Conservation (phyloP, 345 rosid species). For the Triadica sebifera region DNA sequence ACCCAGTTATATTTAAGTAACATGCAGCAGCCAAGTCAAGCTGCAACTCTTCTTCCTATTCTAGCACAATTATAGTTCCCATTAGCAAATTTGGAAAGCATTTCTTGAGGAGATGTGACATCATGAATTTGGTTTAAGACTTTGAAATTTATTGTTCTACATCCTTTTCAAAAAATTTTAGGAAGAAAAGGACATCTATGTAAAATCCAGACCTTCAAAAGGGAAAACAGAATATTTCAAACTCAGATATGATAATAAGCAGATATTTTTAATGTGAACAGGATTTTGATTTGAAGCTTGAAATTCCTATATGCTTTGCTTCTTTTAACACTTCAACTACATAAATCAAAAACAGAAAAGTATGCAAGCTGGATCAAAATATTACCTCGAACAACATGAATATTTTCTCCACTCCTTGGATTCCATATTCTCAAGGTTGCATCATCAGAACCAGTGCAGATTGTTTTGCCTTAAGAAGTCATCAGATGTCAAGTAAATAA, state of each 20-base stretch:
- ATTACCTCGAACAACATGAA: conserved; percentile 69
- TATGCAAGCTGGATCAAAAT: neutral
- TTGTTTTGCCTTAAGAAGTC: conserved; percentile 61
- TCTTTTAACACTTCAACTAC: neutral
- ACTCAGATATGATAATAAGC: neutral
- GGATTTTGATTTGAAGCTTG: neutral
- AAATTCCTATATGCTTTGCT: neutral
- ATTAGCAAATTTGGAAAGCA: too few relatives aligned
- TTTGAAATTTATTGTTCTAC: too few relatives aligned
- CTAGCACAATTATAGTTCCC: too few relatives aligned
- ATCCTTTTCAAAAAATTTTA: too few relatives aligned
- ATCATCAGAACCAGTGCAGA: conserved; percentile 93
- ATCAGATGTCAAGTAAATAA: conserved; percentile 6
- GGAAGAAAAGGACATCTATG: too few relatives aligned
- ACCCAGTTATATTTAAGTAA: too few relatives aligned
- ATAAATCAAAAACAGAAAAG: neutral
- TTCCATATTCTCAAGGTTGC: conserved; percentile 87
- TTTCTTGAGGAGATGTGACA: too few relatives aligned
- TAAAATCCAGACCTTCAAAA: neutral
- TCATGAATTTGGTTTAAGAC: too few relatives aligned
- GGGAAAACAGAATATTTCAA: neutral
- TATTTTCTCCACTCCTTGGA: conserved; percentile 71
- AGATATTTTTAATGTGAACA: neutral
- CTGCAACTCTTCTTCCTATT: too few relatives aligned
- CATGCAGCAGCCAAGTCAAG: too few relatives aligned